Base-by-base conservation (phyloP, 2,329 filamentous ascomycete genomes). In the Pseudomassariella vexata region DNA sequence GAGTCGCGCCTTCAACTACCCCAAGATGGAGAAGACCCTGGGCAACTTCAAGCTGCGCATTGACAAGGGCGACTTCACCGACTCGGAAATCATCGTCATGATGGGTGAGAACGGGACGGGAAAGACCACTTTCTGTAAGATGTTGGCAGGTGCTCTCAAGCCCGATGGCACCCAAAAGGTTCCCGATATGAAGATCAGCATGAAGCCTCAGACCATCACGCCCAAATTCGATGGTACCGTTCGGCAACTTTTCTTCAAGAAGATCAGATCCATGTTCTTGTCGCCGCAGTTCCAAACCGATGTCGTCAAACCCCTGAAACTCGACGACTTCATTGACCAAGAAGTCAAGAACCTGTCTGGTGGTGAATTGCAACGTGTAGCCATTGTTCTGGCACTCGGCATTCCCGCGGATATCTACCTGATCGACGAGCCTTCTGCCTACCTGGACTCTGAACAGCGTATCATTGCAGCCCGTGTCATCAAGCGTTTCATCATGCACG, bases 71-170 rank as follows among this genome's bases (percentile, higher is more conserved):
- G 72, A 82, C 39, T 98, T 98, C 58, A 96, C 92, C 14, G 90
- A 98, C 60, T 98, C 92, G 1, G 92, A 98, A 58, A 98, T 98
- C 48, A 79, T 98, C 36, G 92, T 98, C 62, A 94, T 98, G 87
- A 96, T 98, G 92, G 92, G 92, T 48, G 90, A 96, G 70, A 98
- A 98, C 65, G 92, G 92, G 65, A 98, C 94, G 21, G 94, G 94
- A 60, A 95, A 98, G 74, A 98, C 92, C 2, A 98, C 92, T 5
- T 98, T 98, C 74, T 96, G 90, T 72, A 87, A 83, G 57, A 83
- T 98, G 67, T 73, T 98, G 46, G 92, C 92, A 36, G 94, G 94
- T 56, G 86, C 85, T 23, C 74, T 94, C 49, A 90, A 95, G 66
- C 92, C 94, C 7, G 94, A 98, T 50, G 79, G 76, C 49, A 79